These are phyloP conservation scores for Aspergillus sergii DNA, from an alignment of 2,329 filamentous ascomycete genomes.

Conservation along the genomic window DNA sequence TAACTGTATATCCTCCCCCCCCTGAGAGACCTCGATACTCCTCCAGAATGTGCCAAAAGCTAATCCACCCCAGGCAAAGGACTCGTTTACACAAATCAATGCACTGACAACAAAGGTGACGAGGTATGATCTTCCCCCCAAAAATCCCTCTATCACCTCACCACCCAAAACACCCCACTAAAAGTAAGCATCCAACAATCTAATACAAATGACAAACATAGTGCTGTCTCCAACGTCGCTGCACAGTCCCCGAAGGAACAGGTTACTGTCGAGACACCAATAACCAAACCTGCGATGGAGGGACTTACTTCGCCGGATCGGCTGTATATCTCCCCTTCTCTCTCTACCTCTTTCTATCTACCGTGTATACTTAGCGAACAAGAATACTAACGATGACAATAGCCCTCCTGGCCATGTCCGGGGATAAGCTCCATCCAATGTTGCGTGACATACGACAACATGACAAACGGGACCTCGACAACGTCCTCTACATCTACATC, in stretches of 20 bases:
- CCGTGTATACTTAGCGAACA: background rate
- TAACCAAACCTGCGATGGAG: constrained; percentile 17
- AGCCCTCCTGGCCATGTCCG: constrained; percentile 10
- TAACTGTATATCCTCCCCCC: constrained; percentile 6
- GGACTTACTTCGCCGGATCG: constrained; percentile 8
- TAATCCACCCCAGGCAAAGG: constrained; percentile 8
- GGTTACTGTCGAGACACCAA: constrained; percentile 12
- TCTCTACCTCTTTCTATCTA: background rate
- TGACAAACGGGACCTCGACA: constrained; percentile 4
- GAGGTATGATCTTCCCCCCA: background rate
- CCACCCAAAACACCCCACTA: background rate
- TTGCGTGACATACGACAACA: constrained; percentile 13
- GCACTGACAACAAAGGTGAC: constrained; percentile 1
- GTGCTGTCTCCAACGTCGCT: constrained; percentile 14
- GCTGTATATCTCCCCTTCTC: constrained; percentile 1
- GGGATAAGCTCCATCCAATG: constrained; percentile 11
- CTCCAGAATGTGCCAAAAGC: background rate
- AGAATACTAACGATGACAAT: background rate
- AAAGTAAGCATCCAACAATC: background rate
- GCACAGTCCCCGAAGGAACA: constrained; percentile 4
- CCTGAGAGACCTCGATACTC: background rate
- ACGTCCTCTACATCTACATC: background rate
- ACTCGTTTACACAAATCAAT: constrained; percentile 13
- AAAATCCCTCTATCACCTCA: background rate
- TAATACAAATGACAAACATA: background rate